Percentiles rank a stretch among this genome's conserved stretches.
Conservation (phyloP, 2,329 filamentous ascomycete genomes). For the Scleromitrula shiraiana region DNA sequence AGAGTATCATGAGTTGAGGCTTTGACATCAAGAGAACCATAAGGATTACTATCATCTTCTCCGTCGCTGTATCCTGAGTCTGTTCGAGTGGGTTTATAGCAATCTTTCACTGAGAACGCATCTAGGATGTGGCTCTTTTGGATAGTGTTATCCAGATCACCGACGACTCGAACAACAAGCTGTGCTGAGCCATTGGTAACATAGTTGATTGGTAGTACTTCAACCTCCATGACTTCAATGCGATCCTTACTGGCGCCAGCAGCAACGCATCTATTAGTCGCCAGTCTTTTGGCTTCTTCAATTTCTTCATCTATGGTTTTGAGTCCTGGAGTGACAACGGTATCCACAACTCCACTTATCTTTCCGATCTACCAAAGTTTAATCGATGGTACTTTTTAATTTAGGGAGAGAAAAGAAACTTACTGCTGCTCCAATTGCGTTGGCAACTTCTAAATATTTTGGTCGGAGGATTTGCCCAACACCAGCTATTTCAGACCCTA, state of each 20-base stretch:
- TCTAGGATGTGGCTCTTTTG: conserved; percentile 12
- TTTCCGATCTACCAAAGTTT: conserved; percentile 23
- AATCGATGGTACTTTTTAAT: not conserved
- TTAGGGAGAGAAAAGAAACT: conserved; percentile 26
- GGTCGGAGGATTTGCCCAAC: conserved; percentile 44
- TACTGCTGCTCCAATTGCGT: conserved; percentile 51
- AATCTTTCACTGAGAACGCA: not conserved
- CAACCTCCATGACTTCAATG: conserved; percentile 26
- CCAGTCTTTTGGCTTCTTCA: conserved; percentile 19
- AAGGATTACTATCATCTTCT: no score
- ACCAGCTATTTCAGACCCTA: conserved; percentile 38
- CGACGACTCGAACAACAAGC: conserved; percentile 25
- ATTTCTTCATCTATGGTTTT: conserved; percentile 22
- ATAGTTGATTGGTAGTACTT: conserved; percentile 26
- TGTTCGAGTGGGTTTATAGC: not conserved
- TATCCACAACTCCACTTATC: conserved; percentile 25
- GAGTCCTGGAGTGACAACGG: conserved; percentile 20
- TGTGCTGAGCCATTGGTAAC: conserved; percentile 25
- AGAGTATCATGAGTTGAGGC: conserved; percentile 21
- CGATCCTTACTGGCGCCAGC: conserved; percentile 23
- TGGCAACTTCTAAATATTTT: conserved; percentile 46
- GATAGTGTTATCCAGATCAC: conserved; percentile 19
- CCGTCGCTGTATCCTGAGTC: conserved; percentile 3
- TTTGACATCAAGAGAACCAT: conserved; percentile 14
- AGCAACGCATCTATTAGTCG: conserved; percentile 21